Base-by-base conservation (phyloP, 257 asterid genomes). In the Capsicum pubescens region DNA sequence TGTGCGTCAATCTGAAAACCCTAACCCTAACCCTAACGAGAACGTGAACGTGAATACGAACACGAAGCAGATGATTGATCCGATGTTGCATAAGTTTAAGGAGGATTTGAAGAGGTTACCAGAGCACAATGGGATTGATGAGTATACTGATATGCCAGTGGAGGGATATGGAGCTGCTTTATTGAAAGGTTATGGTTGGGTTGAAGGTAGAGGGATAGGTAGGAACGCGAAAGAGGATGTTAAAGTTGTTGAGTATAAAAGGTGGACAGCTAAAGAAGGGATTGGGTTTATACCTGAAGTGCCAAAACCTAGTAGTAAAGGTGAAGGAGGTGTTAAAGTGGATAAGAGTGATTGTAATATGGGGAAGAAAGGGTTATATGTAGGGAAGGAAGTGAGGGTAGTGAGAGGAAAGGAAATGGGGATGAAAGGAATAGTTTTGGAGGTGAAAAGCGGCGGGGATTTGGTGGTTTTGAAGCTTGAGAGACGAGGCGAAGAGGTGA, bases 181-280 rank as follows among this genome's bases (percentile, higher is more conserved):
- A 87, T 83, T 95, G 66, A 84, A 89, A 44, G 98, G 98, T 17
- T 91, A 93, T 59, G 98, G 98, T 6, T 95, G 98, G 98, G 83
- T 87, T 46, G 98, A 95, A 83, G 98, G 97, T 57, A 87, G 80
- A 56, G 98, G 98, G 9, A 88, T 95, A 26, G 98, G 98, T n/a
- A 90, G 90, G 64, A 89, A 92, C 60, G 91, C 92, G 12, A 92
- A 90, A 74, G 94, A 92, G 88, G 98, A 93, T 88, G 92, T 90
- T 52, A 90, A 91, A 56, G 80, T 90, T 21, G 67, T 82, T 7
- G 96, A 92, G 88, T 90, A 83, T 56, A 87, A 57, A 17, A 92
- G 74, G 85, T 92, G 93, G 88, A 60, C 87, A 16, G 98, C 92
- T 19, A 91, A 95, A 84, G 99, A 94, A 81, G 99, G 99, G 71